Evolutionary conservation across 2,329 filamentous ascomycete species (phyloP), one percentile per base, ranked within the genome.

Genomic region (Aspergillus puulaauensis): DNA sequence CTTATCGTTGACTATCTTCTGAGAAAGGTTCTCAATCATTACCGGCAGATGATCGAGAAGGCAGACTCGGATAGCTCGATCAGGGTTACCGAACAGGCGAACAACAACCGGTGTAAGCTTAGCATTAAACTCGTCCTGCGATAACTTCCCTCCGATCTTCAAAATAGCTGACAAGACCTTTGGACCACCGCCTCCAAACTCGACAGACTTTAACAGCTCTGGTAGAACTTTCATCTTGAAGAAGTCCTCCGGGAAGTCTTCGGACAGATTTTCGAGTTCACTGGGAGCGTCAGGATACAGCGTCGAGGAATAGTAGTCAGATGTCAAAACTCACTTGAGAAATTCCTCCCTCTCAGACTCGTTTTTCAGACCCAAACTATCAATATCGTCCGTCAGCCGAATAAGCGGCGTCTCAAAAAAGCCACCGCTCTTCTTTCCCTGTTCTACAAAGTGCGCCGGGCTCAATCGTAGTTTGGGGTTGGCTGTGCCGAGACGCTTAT

Each of bases 221-320:
- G 95, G 95, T 8, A 99, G 81, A 3, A 99, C 87, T 70, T 98
- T 99, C 83, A 96, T 90, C 72, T 96, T 96, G 81, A 98, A 96
- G 74, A 96, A 99, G 59, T 98, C 95, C 70, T 97, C 93, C 0
- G 95, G 95, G 61, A 98, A 97, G 73, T 99, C 93, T 64, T 97
- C 91, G 0, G 91, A 89, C 5, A 97, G 82, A 59, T 90, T 83
- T 64, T 96, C 91, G 6, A 99, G 83, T 68, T 96, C 91, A 64
- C 80, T 83, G 61, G 65, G 43, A 9, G 19, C 45, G 40, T 69
- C 48, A 78, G 70, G 61, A 60, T 59, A 15, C 15, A n/a, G 19
- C 12, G 14, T 3, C 8, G 17, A 45, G 17, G n/a, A 7, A 8
- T 1, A 3, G 3, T 23, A 47, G 4, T 4, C 3, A 37, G 14